A percentile compares a stretch with the other conserved stretches of the same genome.
Evolutionary conservation across 371 early-diverging fungal species (phyloP).

Genomic region (Amoeboaphelidium protococcarum): DNA sequence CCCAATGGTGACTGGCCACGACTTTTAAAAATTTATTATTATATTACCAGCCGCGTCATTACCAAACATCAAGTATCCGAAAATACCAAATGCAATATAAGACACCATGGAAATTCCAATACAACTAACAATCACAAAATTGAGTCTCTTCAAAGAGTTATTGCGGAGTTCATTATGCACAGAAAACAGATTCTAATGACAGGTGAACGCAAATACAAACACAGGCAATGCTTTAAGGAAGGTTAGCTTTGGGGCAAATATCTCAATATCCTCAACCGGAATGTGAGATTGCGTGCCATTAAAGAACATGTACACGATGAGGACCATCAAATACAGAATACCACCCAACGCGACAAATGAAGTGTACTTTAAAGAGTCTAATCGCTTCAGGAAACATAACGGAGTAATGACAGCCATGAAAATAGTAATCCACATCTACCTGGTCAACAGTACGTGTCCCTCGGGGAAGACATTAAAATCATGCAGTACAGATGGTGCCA

Average conservation of each 20-base stretch:
- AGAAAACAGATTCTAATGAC: constrained; percentile 86
- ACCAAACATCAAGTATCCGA: constrained; percentile 91
- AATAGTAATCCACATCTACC: constrained; percentile 53
- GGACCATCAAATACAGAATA: constrained; percentile 60
- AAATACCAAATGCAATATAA: constrained; percentile 68
- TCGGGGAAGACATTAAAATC: constrained; percentile 6
- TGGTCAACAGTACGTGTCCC: constrained; percentile 7
- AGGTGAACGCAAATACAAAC: constrained; percentile 98
- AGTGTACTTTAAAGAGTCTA: constrained; percentile 88
- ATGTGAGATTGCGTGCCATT: constrained; percentile 19
- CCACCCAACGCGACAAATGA: constrained; percentile 68
- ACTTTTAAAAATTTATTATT: constrained; percentile 43
- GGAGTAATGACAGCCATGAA: constrained; percentile 43
- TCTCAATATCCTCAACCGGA: constrained; percentile 12
- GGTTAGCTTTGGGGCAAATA: constrained; percentile 21
- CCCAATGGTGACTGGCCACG: constrained; percentile 45
- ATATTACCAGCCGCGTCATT: constrained; percentile 59
- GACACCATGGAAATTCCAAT: constrained; percentile 46
- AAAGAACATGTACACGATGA: constrained; percentile 54
- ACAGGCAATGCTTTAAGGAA: constrained; percentile 73
- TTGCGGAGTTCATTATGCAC: constrained; percentile 73
- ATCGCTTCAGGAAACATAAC: constrained; percentile 43
- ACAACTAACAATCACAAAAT: constrained; percentile 34
- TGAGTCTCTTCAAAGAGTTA: constrained; percentile 34
- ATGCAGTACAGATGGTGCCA: constrained; percentile 49